phyloP scores from a whole-genome alignment of 1,139 yeast species.

The Pichia sp. region DNA sequence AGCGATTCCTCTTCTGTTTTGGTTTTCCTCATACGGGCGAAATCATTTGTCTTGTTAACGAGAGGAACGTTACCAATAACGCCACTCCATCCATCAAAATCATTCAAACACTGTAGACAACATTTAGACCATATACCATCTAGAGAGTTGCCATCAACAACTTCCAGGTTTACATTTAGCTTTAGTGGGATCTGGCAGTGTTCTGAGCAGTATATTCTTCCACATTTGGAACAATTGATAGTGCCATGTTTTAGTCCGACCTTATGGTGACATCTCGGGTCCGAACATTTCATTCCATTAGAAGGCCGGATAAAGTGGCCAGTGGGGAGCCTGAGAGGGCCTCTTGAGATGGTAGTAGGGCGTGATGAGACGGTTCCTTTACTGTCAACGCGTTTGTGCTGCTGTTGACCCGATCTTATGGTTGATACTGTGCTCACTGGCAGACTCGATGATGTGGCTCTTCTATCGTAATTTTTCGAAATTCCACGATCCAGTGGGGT shows the following conservation, averaged over 20 bases:
- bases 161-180: constrained; percentile 42
- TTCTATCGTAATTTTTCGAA: background rate
- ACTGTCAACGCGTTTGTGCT: background rate
- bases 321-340: background rate
- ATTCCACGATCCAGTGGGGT: background rate
- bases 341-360: background rate
- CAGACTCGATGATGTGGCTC: background rate
- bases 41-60: constrained; percentile 45
- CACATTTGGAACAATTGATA: constrained; percentile 69
- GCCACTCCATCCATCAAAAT: constrained; percentile 52
- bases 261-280: constrained; percentile 36
- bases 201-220: constrained; percentile 58
- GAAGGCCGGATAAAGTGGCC: constrained; percentile 62
- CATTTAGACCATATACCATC: constrained; percentile 66
- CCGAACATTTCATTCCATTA: constrained; percentile 36
- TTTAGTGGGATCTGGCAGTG: constrained; percentile 56
- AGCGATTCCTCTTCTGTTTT: constrained; percentile 44
- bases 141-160: constrained; percentile 33
- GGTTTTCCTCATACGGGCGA: constrained; percentile 38
- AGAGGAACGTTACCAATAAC: constrained; percentile 31
- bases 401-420: background rate
- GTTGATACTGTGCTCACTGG: background rate
- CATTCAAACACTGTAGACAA: constrained; percentile 57
- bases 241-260: constrained; percentile 48
- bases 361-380: background rate